Evolutionary conservation across 2,329 filamentous ascomycete genomes (phyloP), one percentile per base, ranked within the genome.

Genomic region (Verticillium nonalfalfae): DNA sequence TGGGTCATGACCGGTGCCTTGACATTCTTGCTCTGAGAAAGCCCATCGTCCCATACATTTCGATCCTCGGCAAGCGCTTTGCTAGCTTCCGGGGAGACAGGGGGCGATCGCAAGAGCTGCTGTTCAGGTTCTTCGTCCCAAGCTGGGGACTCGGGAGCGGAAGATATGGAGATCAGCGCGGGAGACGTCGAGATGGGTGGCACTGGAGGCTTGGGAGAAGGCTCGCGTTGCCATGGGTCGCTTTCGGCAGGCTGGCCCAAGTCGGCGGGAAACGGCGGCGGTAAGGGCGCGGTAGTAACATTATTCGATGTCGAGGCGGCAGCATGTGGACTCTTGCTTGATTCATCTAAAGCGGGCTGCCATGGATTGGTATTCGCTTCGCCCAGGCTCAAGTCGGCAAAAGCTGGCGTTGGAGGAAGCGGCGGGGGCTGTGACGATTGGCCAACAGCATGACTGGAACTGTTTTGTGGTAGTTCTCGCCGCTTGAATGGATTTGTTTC

Each of bases 401-500:
- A 75, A 2, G 75, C 70, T 11, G 74, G 73, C 1, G 73, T 70
- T 1, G 75, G 72, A 7, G 72, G 69, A 11, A 65, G 59, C 39
- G 68, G 59, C 33, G 63, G 52, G 56, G 62, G 13, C 61, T 45
- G 45, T 33, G 26, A 31, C 26, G 26, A 31, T 18, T 59, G 39
- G 63, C n/a, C 58, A 59, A 38, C 61, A 55, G 57, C 62, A 61
- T 59, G 33, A 54, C 59, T 50, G 54, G 54, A 18, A 45, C 54
- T 21, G 57, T 60, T 59, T 52, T 66, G 66, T 4, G 76, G 61
- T 4, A 73, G 73, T 65, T 81, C 82, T 61, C 81, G 79, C 63
- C 81, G 81, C 26, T 76, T 66, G 68, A 85, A 85, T 0, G 83
- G 83, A 59, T 85, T 85, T 21, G 81, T 84, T 61, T 81, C 76